These are phyloP conservation scores for Biancaea sappan DNA, from an alignment of 306 rosid species.

Conservation along the genomic window DNA sequence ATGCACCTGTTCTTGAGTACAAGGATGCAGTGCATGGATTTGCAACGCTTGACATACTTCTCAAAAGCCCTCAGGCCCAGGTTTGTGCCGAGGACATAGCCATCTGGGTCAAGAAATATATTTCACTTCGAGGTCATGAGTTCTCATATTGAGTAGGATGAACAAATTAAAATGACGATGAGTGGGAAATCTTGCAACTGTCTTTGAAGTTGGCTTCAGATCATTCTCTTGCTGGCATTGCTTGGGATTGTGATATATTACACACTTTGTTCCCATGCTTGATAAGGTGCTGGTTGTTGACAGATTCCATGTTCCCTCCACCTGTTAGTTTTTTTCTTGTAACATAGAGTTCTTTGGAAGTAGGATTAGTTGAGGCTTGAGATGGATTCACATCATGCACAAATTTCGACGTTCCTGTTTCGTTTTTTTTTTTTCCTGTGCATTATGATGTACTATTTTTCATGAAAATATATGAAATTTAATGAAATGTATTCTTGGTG, in stretches of 20 bases:
- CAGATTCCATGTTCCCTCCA: constrained; percentile 31
- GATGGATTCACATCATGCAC: constrained; percentile 40
- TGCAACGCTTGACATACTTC: constrained; percentile 89
- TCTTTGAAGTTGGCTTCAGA: constrained; percentile 33
- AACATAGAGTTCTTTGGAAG: constrained; percentile 50
- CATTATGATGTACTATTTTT: constrained; percentile 48
- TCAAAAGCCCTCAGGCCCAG: constrained; percentile 89
- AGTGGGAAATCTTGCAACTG: constrained; percentile 17
- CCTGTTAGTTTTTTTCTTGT: constrained; percentile 47
- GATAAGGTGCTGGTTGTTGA: constrained; percentile 28
- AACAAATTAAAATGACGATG: constrained; percentile 20
- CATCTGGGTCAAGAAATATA: constrained; percentile 94
- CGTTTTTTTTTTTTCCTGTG: constrained; percentile 44
- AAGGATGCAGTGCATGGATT: constrained; percentile 95
- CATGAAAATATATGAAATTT: constrained; percentile 40
- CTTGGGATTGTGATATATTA: constrained; percentile 32
- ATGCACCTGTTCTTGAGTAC: constrained; percentile 88
- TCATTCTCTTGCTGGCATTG: constrained; percentile 3
- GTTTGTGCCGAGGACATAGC: constrained; percentile 94
- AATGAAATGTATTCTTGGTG: constrained; percentile 30
- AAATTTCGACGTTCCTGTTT: constrained; percentile 40
- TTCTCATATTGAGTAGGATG: constrained; percentile 73
- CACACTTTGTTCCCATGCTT: constrained; percentile 31
- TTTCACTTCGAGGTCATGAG: constrained; percentile 91
- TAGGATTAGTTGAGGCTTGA: constrained; percentile 56